Evolutionary conservation across 2,329 filamentous ascomycete genomes (phyloP).

Genomic region (Ophiobolus disseminans): DNA sequence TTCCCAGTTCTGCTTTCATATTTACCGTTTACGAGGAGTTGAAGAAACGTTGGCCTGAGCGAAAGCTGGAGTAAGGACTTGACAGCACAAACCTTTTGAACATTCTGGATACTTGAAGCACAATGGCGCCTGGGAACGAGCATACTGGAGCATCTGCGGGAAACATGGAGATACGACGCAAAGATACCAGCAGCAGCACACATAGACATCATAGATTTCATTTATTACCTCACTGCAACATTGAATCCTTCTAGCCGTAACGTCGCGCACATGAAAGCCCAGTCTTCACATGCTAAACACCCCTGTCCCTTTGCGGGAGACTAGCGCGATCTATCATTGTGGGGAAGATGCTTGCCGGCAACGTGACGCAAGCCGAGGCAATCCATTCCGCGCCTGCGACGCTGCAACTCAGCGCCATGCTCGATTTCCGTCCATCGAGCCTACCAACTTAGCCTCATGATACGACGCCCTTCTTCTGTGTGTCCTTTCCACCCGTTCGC

Average conservation of each 20-base stretch:
- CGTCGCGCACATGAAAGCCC: constrained; percentile 23
- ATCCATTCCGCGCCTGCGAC: constrained; percentile 22
- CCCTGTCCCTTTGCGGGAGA: constrained; percentile 20
- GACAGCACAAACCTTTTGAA: background rate
- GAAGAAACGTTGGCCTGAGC: constrained; percentile 58
- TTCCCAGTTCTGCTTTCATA: constrained; percentile 96
- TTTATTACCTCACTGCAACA: background rate
- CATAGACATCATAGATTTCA: constrained; percentile 2
- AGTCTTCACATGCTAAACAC: constrained; percentile 36
- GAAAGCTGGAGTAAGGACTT: constrained; percentile 12
- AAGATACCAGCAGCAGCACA: constrained; percentile 17
- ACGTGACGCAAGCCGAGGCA: constrained; percentile 47
- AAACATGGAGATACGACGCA: no score
- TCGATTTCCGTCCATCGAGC: constrained; percentile 14
- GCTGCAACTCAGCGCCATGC: constrained; percentile 21
- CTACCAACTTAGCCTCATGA: constrained; percentile 16
- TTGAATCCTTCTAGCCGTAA: background rate
- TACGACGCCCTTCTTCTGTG: background rate
- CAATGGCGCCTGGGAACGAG: constrained; percentile 1
- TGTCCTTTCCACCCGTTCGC: background rate
- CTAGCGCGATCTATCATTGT: constrained; percentile 31
- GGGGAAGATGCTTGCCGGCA: constrained; percentile 39
- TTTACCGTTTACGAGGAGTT: constrained; percentile 94
- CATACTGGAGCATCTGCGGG: no score
- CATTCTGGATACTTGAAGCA: background rate